These are phyloP conservation scores for Mrakia frigida DNA, from an alignment of 768 basidiomycete species.

Conservation along the genomic window DNA sequence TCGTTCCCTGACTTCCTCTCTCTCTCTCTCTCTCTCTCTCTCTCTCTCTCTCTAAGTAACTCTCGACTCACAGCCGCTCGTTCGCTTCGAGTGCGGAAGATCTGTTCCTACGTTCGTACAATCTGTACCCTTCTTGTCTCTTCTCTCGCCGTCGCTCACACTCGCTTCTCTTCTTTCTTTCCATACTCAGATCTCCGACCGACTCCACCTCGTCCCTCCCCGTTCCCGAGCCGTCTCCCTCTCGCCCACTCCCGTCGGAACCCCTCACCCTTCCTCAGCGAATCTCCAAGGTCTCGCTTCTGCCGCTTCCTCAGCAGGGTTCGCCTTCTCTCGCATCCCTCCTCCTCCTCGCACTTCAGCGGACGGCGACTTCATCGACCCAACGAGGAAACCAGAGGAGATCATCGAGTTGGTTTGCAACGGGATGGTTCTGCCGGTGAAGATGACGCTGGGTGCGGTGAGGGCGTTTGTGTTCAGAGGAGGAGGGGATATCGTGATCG, in stretches of 20 bases:
- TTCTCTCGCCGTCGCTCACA: neutral
- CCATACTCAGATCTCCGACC: conserved; percentile 14
- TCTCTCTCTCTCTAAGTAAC: conserved; percentile 41
- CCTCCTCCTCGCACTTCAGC: neutral
- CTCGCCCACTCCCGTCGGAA: conserved; percentile 22
- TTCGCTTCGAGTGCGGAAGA: conserved; percentile 76
- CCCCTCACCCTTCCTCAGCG: neutral
- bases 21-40: neutral
- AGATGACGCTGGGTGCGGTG: conserved; percentile 85
- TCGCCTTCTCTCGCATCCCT: neutral
- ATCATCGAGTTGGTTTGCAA: conserved; percentile 83
- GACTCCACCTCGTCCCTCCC: conserved; percentile 18
- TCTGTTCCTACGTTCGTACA: conserved; percentile 66
- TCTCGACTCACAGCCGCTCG: conserved; percentile 84
- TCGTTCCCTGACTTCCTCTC: conserved; percentile 12
- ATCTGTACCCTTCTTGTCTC: neutral
- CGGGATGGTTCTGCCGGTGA: conserved; percentile 69
- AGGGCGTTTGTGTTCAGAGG: conserved; percentile 67
- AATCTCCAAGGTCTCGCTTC: conserved; percentile 4
- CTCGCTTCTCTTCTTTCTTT: neutral
- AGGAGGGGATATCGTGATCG: conserved; percentile 43
- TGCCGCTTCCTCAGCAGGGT: neutral
- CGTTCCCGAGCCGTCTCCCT: conserved; percentile 30
- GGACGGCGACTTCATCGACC: conserved; percentile 20
- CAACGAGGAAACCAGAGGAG: conserved; percentile 53